phyloP scores from a whole-genome alignment of 345 rosid genomes.

The Tarenaya hassleriana region DNA sequence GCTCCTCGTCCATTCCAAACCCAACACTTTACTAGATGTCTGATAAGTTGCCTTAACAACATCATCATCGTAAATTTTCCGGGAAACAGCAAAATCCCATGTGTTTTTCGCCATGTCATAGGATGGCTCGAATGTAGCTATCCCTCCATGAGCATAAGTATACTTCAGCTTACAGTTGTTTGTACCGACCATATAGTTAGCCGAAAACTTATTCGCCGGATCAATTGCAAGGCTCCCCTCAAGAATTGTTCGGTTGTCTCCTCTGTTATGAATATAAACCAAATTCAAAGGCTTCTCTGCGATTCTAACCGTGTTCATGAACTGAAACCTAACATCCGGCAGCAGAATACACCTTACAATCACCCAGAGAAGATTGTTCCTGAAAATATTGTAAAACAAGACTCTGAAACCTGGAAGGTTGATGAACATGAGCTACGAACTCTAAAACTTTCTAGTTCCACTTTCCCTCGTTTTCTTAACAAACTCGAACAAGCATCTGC shows the following conservation, averaged over 20 bases:
- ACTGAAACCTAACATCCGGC: constrained; percentile 90
- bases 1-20: constrained; percentile 75
- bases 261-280: constrained; percentile 68
- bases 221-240: constrained; percentile 59
- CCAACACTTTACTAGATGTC: constrained; percentile 56
- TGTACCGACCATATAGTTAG: constrained; percentile 65
- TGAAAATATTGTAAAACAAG: neutral
- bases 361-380: neutral
- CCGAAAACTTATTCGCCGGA: constrained; percentile 70
- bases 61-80: constrained; percentile 55
- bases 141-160: constrained; percentile 51
- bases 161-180: constrained; percentile 81
- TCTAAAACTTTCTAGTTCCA: neutral
- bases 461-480: neutral
- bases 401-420: neutral
- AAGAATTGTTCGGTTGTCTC: constrained; percentile 57
- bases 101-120: constrained; percentile 70
- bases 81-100: constrained; percentile 75
- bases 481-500: too few relatives aligned
- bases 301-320: constrained; percentile 67
- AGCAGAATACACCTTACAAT: neutral
- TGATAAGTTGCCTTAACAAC: constrained; percentile 70
- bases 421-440: neutral
- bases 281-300: constrained; percentile 76
- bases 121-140: constrained; percentile 69